Conservation (phyloP, 2,329 filamentous ascomycete species). For the Fusarium proliferatum region DNA sequence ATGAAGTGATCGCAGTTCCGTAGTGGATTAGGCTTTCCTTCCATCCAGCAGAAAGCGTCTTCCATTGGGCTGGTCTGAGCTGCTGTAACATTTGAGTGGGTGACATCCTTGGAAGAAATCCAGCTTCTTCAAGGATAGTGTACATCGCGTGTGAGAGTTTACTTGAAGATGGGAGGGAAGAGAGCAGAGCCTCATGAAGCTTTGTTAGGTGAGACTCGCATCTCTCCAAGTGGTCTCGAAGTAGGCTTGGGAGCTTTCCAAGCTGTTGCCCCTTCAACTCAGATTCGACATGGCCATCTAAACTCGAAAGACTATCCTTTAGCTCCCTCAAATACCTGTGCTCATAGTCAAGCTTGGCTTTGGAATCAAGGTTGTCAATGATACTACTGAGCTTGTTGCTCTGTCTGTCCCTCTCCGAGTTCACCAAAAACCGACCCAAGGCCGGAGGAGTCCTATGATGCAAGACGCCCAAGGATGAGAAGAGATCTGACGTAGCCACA, state of each 20-base stretch:
- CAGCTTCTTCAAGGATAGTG: background rate
- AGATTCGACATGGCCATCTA: background rate
- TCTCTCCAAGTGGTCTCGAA: background rate
- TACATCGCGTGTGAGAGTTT: fast-evolving
- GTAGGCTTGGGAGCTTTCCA: background rate
- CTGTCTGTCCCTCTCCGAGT: background rate
- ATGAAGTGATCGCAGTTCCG: constrained; percentile 52
- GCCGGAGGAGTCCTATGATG: fast-evolving
- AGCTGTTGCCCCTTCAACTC: background rate
- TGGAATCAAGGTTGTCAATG: constrained; percentile 12
- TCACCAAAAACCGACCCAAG: background rate
- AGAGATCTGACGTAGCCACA: constrained; percentile 15
- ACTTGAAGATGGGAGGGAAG: background rate
- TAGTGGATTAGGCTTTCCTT: constrained; percentile 52
- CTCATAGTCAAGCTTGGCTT: constrained; percentile 19
- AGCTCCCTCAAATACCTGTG: constrained; percentile 22
- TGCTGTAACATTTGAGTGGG: constrained; percentile 51
- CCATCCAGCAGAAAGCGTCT: constrained; percentile 48
- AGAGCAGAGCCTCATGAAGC: background rate
- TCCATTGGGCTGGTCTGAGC: constrained; percentile 46
- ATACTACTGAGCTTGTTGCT: background rate
- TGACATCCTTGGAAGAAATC: constrained; percentile 45
- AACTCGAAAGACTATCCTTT: constrained; percentile 15
- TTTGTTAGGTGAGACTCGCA: background rate
- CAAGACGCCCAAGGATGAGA: background rate